These are phyloP conservation scores for Phialophora verrucosa DNA, from an alignment of 2,329 filamentous ascomycete species.

Conservation along the genomic window DNA sequence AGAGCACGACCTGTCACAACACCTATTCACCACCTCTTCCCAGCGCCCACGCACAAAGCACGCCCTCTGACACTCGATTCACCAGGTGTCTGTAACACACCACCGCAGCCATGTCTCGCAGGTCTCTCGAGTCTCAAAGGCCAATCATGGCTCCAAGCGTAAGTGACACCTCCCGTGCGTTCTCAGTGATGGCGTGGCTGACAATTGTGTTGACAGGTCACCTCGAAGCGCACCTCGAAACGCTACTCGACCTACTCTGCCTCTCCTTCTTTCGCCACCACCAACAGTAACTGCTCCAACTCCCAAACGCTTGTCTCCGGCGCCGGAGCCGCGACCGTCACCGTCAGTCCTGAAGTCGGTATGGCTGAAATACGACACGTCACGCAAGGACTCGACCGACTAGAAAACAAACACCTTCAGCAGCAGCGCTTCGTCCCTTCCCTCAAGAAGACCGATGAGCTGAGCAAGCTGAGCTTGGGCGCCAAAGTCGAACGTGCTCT, in stretches of 20 bases:
- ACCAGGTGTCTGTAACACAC: conserved; percentile 2
- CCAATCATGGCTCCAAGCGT: conserved; percentile 63
- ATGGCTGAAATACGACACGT: conserved; percentile 74
- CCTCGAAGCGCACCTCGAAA: conserved; percentile 57
- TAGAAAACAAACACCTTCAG: conserved; percentile 85
- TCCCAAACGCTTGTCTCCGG: conserved; percentile 26
- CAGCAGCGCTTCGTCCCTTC: conserved; percentile 81
- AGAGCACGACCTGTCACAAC: not conserved
- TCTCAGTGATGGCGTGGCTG: not conserved
- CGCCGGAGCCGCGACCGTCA: conserved; percentile 29
- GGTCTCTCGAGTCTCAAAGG: conserved; percentile 60
- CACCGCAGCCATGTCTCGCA: conserved; percentile 43
- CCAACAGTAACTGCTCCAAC: conserved; percentile 47
- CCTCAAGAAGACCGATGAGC: conserved; percentile 78
- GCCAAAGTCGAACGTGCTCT: conserved; percentile 90
- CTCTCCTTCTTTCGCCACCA: conserved; percentile 54
- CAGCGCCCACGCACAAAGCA: not conserved
- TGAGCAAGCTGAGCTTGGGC: conserved; percentile 84
- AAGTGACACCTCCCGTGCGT: conserved; percentile 35
- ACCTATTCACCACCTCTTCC: not conserved
- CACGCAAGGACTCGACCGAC: conserved; percentile 78
- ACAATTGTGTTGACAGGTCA: conserved; percentile 31
- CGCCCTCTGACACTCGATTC: not conserved
- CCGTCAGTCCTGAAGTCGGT: conserved; percentile 45
- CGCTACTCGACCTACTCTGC: conserved; percentile 61